Base-by-base conservation (phyloP, 805 yeast genomes). In the Yamadazyma nakazawae region DNA sequence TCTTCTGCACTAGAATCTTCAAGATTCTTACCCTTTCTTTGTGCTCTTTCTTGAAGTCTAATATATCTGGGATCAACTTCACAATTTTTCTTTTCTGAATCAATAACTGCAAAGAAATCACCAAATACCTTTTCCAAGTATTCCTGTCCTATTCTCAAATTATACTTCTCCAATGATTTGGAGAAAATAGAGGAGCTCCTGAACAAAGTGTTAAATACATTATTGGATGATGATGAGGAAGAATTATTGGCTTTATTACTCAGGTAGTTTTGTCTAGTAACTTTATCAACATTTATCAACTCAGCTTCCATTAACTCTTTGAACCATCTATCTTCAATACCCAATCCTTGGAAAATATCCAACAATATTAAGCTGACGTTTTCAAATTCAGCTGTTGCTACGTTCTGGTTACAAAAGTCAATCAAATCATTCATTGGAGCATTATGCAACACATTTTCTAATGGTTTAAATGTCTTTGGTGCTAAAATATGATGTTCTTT, bases 161-260 rank as follows among this genome's bases (percentile, higher is more conserved):
- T 83, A 59, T 82, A 89, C 49, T 79, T 74, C 57, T 92, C 99
- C 45, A 91, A 62, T 0, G 96, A 76, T 60, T 88, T 88, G 0
- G 96, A 84, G 50, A 94, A 72, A 4, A 92, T 74, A 1, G 96
- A 82, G 47, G 88, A 86, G 0, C 97, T 96, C 54, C 99, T 74
- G 58, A 92, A 92, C 13, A 67, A 54, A 0, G 72, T 67, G 49
- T 67, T 67, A 55, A 67, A 67, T 2, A 66, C 72, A 52, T 67
- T 67, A 47, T 63, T 66, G 19, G 59, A 53, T 0, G 65, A 55
- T 0, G 65, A 54, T n/a, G 55, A 38, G 35, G 47, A 32, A 11
- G 46, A 14, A 30, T 32, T 4, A 37, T 21, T 40, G 6, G 35
- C 34, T 11, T 24, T 61, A 25, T 62, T 56, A 39, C 61, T 64